These are phyloP conservation scores for Aureobasidium vineae DNA, from an alignment of 2,329 filamentous ascomycete species.

Conservation along the genomic window DNA sequence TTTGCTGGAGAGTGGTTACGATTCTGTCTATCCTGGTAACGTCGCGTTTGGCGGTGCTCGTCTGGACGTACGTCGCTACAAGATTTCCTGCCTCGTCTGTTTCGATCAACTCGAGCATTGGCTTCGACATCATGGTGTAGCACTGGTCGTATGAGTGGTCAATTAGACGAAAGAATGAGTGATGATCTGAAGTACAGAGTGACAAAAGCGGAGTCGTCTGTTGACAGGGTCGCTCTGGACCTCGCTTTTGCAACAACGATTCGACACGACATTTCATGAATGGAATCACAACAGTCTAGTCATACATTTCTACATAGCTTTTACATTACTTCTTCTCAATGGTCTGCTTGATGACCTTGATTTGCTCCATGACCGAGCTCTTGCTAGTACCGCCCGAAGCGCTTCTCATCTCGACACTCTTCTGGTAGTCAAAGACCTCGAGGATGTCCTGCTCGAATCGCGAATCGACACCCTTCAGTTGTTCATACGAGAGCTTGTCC, in stretches of 20 bases:
- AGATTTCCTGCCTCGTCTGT: conserved; percentile 53
- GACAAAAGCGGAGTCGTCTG: conserved; percentile 6
- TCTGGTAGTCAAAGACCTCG: conserved; percentile 73
- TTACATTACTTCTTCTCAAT: conserved; percentile 33
- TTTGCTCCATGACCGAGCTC: conserved; percentile 63
- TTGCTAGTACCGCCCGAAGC: conserved; percentile 77
- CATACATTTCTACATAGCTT: not conserved
- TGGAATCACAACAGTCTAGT: not conserved
- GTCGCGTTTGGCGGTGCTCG: conserved; percentile 34
- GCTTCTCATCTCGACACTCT: conserved; percentile 74
- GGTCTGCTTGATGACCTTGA: conserved; percentile 52
- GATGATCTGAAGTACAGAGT: not conserved
- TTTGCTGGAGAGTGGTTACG: conserved; percentile 25
- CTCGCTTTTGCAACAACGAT: not conserved
- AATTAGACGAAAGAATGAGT: not conserved
- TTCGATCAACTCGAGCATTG: conserved; percentile 37
- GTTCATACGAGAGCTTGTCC: conserved; percentile 63
- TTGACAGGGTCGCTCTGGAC: not conserved
- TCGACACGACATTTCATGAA: not conserved
- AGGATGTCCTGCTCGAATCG: conserved; percentile 71
- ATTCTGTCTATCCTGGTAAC: conserved; percentile 27
- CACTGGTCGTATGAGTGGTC: not conserved
- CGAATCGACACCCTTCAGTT: conserved; percentile 65
- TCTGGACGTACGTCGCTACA: conserved; percentile 52
- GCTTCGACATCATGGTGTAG: not conserved